Base-by-base conservation (phyloP, 2,329 filamentous ascomycete genomes). In the Cordyceps pruinosa region DNA sequence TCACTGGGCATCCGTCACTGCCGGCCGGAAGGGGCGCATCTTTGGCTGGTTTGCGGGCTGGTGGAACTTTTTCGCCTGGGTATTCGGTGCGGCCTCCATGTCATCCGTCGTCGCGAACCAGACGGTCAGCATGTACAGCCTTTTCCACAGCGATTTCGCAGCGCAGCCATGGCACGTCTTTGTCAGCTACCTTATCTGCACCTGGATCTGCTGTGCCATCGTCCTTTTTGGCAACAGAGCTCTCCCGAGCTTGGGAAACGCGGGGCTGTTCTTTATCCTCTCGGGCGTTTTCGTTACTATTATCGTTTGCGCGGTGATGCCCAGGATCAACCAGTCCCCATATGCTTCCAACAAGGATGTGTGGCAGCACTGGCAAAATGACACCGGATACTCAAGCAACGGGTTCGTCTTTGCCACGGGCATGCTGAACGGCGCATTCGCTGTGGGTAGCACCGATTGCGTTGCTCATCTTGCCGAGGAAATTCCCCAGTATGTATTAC, bases 391-490 rank as follows among this genome's bases (percentile, higher is more conserved):
- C 45, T 68, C 70, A 0, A 39, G 30, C 30, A 61, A 73, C 32
- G 73, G 72, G 0, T 73, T 76, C 56, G 73, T 75, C 2, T 76
- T 76, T 48, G 64, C 72, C 4, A 65, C 68, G 0, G 72, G 72
- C 1, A 75, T 75, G 72, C 68, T 74, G n/a, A 89, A 89, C 63
- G 86, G 85, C 12, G 86, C 86, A 3, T 89, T 83, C 66, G 80
- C 82, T 45, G 81, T 89, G 12, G 87, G 85, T 7, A 81, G 82
- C 1, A 81, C 84, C 0, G 86, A 89, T 65, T 81, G 83, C 48
- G 80, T 83, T 1, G 81, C 81, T 1, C 86, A 88, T 65, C 67
- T 87, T 41, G 80, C 83, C 0, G 85, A 88, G 66, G 85, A 88
- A 66, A 85, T 87, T 41, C 83, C 75, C 0, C 60, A 39, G 55